Evolutionary conservation across 306 rosid species (phyloP).

Genomic region (Begonia peltatifolia): DNA sequence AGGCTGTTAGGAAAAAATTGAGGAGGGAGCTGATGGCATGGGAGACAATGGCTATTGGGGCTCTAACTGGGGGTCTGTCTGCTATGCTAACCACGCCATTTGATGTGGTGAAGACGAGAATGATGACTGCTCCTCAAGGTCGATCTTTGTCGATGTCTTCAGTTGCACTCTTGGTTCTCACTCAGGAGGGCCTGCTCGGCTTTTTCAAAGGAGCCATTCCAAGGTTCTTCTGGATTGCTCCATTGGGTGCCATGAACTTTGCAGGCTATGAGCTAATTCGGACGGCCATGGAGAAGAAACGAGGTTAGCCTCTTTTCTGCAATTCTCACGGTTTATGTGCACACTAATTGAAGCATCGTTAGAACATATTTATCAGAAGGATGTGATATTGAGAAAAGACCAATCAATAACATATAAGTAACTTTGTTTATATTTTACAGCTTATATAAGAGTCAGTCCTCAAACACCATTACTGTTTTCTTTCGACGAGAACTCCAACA

Average conservation of each 20-base stretch:
- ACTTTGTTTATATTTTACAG: too few species aligned
- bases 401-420: too few species aligned
- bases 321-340: too few species aligned
- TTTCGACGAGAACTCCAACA: too few species aligned
- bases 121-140: slow-evolving; percentile 81
- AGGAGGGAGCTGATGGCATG: slow-evolving; percentile 80
- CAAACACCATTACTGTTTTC: too few species aligned
- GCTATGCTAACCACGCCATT: slow-evolving; percentile 91
- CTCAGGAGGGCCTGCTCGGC: slow-evolving; percentile 81
- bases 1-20: slow-evolving; percentile 59
- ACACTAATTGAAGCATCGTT: too few species aligned
- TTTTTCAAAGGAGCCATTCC: slow-evolving; percentile 92
- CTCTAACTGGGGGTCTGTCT: slow-evolving; percentile 90
- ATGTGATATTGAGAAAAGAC: too few species aligned
- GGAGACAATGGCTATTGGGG: slow-evolving; percentile 94
- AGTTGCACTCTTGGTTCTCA: slow-evolving; percentile 59
- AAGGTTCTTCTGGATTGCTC: slow-evolving; percentile 98
- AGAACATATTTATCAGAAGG: too few species aligned
- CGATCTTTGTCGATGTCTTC: slow-evolving; percentile 64
- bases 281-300: slow-evolving; percentile 77
- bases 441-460: too few species aligned
- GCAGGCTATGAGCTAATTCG: slow-evolving; percentile 91
- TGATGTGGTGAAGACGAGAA: slow-evolving; percentile 97
- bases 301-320: too few species aligned
- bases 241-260: slow-evolving; percentile 97